phyloP scores from a whole-genome alignment of 2,329 filamentous ascomycete species.

The Thielaviopsis ethacetica region DNA sequence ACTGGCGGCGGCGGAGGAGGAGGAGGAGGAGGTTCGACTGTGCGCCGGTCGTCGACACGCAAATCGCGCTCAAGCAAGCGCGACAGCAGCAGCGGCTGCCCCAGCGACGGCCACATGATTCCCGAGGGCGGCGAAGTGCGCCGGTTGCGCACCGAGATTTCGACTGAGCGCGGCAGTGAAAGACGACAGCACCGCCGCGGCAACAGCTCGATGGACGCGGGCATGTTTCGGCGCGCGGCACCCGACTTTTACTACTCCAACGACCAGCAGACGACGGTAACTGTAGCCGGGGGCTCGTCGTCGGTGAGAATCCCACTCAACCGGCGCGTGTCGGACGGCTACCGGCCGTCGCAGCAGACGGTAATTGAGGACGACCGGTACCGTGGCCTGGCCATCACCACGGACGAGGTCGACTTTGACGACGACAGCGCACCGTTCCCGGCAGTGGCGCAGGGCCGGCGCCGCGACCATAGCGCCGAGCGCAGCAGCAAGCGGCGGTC shows the following conservation, averaged over 20 bases:
- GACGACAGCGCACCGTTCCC: slow-evolving; percentile 58
- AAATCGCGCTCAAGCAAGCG: slow-evolving; percentile 31
- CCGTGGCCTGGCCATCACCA: background rate
- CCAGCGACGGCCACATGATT: slow-evolving; percentile 21
- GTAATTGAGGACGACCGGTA: background rate
- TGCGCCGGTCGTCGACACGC: slow-evolving; percentile 35
- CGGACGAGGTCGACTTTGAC: slow-evolving; percentile 21
- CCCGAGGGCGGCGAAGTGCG: slow-evolving; percentile 25
- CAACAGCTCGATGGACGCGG: slow-evolving; percentile 7
- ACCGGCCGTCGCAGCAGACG: background rate
- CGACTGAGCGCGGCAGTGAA: background rate
- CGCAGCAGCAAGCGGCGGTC: slow-evolving; percentile 26
- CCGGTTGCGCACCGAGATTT: background rate
- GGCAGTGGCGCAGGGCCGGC: slow-evolving; percentile 44
- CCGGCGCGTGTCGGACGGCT: slow-evolving; percentile 7
- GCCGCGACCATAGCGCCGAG: slow-evolving; percentile 34
- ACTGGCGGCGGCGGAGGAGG: slow-evolving; percentile 16
- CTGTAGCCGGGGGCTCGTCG: background rate
- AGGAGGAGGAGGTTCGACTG: slow-evolving; percentile 19
- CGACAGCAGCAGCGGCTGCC: slow-evolving; percentile 21
- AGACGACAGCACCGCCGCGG: slow-evolving; percentile 4
- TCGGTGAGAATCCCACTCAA: background rate
- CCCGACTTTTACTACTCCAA: background rate
- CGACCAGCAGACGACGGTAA: background rate
- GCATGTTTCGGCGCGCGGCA: background rate